Percentiles rank a stretch among this genome's conserved stretches.
Evolutionary conservation across 345 rosid genomes (phyloP).

Genomic region (Schrenkiella parvula): DNA sequence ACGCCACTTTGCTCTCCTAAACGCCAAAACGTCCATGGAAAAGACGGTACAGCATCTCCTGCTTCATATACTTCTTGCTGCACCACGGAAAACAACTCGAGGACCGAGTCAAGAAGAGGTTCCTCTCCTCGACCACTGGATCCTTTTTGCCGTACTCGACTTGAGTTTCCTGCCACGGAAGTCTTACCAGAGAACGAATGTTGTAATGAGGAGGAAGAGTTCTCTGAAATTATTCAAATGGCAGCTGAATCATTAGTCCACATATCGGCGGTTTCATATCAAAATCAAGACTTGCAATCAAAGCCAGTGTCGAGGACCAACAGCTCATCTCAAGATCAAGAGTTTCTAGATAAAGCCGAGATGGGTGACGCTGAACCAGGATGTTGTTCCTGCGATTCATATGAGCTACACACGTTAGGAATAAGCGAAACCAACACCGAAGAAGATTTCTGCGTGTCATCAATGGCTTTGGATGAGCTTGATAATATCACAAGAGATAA

Average conservation of each 20-base stretch:
- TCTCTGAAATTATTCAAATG: conserved; percentile 31
- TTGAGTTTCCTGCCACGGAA: conserved; percentile 23
- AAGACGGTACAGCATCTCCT: conserved; percentile 34
- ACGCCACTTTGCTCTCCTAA: conserved; percentile 21
- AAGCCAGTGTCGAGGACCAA: conserved; percentile 7
- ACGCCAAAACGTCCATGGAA: conserved; percentile 18
- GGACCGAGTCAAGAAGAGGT: conserved; percentile 13
- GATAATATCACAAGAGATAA: conserved; percentile 26
- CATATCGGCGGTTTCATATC: conserved; percentile 29
- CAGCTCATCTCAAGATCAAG: conserved; percentile 22
- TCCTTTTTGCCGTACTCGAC: conserved; percentile 29
- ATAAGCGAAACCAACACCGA: conserved; percentile 45
- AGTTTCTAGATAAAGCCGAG: not conserved
- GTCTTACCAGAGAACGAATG: not conserved
- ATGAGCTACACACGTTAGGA: conserved; percentile 48
- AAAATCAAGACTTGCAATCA: conserved; percentile 21
- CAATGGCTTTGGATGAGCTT: conserved; percentile 46
- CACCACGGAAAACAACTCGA: conserved; percentile 28
- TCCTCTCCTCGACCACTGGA: conserved; percentile 7
- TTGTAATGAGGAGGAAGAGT: conserved; percentile 27
- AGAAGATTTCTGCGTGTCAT: conserved; percentile 52
- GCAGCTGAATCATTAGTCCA: conserved; percentile 66
- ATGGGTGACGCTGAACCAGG: conserved; percentile 27
- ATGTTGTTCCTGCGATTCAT: conserved; percentile 53
- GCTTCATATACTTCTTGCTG: conserved; percentile 34